phyloP scores from a whole-genome alignment of 305 asterid genomes.

The Nicotiana rustica region DNA sequence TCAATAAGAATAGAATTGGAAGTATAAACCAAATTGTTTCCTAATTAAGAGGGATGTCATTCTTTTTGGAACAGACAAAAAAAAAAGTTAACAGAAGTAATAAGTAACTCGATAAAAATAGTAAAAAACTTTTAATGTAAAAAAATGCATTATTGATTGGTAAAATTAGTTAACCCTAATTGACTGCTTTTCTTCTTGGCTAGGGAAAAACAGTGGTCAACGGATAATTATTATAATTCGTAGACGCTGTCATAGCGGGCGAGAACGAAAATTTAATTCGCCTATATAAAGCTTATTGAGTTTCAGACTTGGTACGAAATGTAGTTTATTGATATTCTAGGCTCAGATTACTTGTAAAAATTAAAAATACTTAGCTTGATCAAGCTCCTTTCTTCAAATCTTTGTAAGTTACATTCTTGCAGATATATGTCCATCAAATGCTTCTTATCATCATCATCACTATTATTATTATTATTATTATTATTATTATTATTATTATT shows the following conservation, averaged over 20 bases:
- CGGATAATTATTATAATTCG: neutral
- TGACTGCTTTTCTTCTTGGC: neutral
- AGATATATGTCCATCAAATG: neutral
- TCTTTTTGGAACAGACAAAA: too few species aligned
- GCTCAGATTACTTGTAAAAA: neutral
- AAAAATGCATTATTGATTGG: neutral
- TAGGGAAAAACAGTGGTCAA: neutral
- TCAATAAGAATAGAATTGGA: too few species aligned
- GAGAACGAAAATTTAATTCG: neutral
- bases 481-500: too few species aligned
- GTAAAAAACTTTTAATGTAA: too few species aligned
- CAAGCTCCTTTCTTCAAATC: neutral
- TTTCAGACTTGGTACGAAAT: neutral
- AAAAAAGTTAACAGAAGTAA: too few species aligned
- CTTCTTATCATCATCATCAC: too few species aligned
- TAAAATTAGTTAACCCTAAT: neutral
- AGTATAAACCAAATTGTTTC: too few species aligned
- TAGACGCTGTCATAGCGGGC: neutral
- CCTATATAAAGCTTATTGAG: neutral
- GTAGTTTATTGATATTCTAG: neutral
- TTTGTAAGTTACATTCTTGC: neutral
- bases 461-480: too few species aligned
- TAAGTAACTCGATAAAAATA: neutral
- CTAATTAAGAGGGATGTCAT: too few species aligned
- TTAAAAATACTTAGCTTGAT: neutral